Base-by-base conservation (phyloP, 2,329 filamentous ascomycete species). In the Verticillium alfalfae region DNA sequence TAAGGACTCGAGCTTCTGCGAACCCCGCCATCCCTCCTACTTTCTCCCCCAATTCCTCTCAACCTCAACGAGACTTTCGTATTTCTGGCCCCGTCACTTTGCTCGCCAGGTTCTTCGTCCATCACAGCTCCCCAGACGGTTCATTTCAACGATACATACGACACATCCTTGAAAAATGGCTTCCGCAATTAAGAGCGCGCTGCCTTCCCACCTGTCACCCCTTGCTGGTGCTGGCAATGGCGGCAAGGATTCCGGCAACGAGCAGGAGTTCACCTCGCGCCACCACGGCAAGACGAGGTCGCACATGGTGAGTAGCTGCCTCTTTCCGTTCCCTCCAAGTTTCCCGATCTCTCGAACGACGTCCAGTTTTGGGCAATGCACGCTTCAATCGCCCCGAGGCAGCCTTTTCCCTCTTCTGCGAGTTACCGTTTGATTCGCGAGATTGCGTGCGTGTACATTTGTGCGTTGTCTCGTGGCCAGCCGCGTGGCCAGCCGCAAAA, bases 251-350 rank as follows among this genome's bases (percentile, higher is more conserved):
- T 78, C 78, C 62, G 72, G 73, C 63, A 79, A 82, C 58, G 79
- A 80, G 65, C 71, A 72, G 66, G 79, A 79, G 66, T 82, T 87
- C 67, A 79, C 83, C 69, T 81, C 83, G 69, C 87, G 88, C 74
- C 91, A 92, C 74, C 90, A 93, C 77, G 90, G 90, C 79, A 93
- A 93, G 85, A 90, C 89, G 69, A 89, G 90, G 76, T 92, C 89
- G 64, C 90, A 93, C 78, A 91, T 93, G 87, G 90, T 90, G 79
- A 86, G 90, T 13, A 22, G 59, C 39, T 37, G 60, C 59, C 31
- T 16, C 65, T 63, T 60, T 5, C 38, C 57, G 18, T 22, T 36
- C 16, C 2, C 9, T 12, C 54, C 56, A 45, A 39, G 45, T 22
- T 18, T 22, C 10, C 6, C 45, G 22, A 10, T 9, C 13, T 13